Evolutionary conservation across 257 asterid species (phyloP).

Genomic region (Solanum pinnatisectum): DNA sequence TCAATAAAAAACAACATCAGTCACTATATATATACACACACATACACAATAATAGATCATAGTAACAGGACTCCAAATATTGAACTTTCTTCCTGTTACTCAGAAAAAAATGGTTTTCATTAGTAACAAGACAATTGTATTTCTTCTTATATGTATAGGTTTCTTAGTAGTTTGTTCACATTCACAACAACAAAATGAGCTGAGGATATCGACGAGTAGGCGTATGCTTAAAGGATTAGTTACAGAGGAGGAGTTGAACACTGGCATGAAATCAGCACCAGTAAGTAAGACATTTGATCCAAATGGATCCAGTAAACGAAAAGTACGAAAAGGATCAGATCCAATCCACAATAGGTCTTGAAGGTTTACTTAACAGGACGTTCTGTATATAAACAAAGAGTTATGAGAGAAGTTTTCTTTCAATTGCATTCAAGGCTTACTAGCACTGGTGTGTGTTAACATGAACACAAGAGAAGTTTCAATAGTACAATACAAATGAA

Average conservation of each 20-base stretch:
- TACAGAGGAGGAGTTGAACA: slow-evolving; percentile 9
- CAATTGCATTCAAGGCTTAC: neutral
- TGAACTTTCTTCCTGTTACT: neutral
- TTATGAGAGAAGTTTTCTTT: slow-evolving; percentile 1
- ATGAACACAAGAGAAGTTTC: slow-evolving; percentile 3
- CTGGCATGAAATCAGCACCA: slow-evolving; percentile 10
- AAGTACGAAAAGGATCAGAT: slow-evolving; percentile 61
- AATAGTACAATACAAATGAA: neutral
- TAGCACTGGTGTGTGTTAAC: neutral
- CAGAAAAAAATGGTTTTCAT: slow-evolving; percentile 16
- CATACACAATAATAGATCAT: slow-evolving; percentile 26
- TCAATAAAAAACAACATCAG: slow-evolving; percentile 1
- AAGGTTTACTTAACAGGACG: neutral
- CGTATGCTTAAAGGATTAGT: slow-evolving; percentile 26
- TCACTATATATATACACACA: slow-evolving; percentile 2
- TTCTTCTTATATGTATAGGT: slow-evolving; percentile 31
- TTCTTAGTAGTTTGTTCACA: slow-evolving; percentile 27
- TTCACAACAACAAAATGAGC: slow-evolving; percentile 5
- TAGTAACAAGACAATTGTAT: slow-evolving; percentile 16
- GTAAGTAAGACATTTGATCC: slow-evolving; percentile 21
- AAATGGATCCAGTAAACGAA: slow-evolving; percentile 47
- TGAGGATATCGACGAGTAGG: slow-evolving; percentile 10
- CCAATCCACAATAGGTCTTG: slow-evolving; percentile 86
- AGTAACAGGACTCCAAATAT: slow-evolving; percentile 6
- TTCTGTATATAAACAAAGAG: slow-evolving; percentile 21